Conservation (phyloP, 768 basidiomycete species). For the Pluteus cervinus region DNA sequence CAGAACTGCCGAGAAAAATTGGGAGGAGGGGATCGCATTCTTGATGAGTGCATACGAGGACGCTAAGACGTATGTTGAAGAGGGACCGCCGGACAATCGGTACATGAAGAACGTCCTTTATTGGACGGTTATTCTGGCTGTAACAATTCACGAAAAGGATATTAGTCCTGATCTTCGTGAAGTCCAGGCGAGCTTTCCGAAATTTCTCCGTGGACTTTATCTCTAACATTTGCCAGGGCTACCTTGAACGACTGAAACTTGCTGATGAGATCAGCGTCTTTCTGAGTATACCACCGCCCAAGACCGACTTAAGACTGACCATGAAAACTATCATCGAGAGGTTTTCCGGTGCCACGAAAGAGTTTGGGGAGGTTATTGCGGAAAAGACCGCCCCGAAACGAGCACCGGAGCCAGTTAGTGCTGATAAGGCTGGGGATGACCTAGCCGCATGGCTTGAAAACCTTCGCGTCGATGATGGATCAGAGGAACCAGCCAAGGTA, state of each 20-base stretch:
- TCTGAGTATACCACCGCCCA: conserved; percentile 39
- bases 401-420: too few species aligned
- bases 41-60: conserved; percentile 57
- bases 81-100: conserved; percentile 57
- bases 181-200: conserved; percentile 35
- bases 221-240: conserved; percentile 17
- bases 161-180: conserved; percentile 43
- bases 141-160: conserved; percentile 48
- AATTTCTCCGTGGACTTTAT: not conserved
- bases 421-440: conserved; percentile 46
- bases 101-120: conserved; percentile 54
- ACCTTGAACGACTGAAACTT: conserved; percentile 36
- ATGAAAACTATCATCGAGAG: conserved; percentile 43
- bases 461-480: conserved; percentile 32
- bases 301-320: conserved; percentile 46
- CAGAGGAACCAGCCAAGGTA: conserved; percentile 18
- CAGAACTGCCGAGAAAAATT: conserved; percentile 33
- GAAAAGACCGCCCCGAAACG: conserved; percentile 21
- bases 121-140: conserved; percentile 50
- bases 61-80: conserved; percentile 44
- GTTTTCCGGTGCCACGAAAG: conserved; percentile 38
- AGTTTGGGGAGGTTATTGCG: conserved; percentile 22
- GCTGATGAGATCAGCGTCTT: conserved; percentile 47
- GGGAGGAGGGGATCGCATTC: conserved; percentile 58
- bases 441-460: conserved; percentile 54